These are phyloP conservation scores for Novymonas esmeraldas DNA, from an alignment of 208 protist species.

Conservation along the genomic window DNA sequence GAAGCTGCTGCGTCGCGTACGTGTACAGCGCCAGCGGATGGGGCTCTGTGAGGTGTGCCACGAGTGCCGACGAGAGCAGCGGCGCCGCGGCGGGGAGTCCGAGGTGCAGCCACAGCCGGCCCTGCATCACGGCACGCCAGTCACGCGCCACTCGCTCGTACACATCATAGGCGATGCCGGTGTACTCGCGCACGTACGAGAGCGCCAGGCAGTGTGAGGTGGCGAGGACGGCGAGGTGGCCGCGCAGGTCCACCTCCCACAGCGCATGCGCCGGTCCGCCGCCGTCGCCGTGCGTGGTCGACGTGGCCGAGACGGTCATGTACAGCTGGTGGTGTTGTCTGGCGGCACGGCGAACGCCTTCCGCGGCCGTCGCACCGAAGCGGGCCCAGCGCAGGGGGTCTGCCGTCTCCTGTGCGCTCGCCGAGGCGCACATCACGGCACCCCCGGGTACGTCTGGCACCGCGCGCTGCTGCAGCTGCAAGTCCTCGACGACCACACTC, in stretches of 20 bases:
- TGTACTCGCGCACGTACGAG: constrained; percentile 59
- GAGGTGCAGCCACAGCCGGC: constrained; percentile 22
- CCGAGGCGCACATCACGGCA: background rate
- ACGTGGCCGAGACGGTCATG: background rate
- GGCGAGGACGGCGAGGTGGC: constrained; percentile 29
- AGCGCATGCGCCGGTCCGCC: constrained; percentile 9
- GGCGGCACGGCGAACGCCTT: constrained; percentile 12
- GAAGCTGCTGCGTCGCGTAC: constrained; percentile 41
- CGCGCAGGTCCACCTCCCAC: constrained; percentile 34
- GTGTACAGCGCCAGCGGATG: constrained; percentile 21
- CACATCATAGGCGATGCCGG: constrained; percentile 34
- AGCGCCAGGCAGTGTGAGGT: constrained; percentile 31
- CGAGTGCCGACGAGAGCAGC: constrained; percentile 54
- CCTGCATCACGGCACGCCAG: constrained; percentile 35
- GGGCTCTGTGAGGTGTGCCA: constrained; percentile 57
- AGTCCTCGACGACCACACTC: constrained; percentile 7
- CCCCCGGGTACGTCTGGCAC: too few relatives aligned
- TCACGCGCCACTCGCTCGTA: constrained; percentile 23
- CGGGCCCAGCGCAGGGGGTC: background rate
- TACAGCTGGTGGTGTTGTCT: constrained; percentile 18
- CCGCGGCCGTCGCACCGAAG: constrained; percentile 1
- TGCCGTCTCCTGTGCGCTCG: background rate
- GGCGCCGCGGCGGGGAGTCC: constrained; percentile 44
- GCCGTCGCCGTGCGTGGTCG: background rate
- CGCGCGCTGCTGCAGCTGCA: constrained; percentile 24